These are phyloP conservation scores for Pneumocystis carinii DNA, from an alignment of 1,139 yeast species.

Conservation along the genomic window DNA sequence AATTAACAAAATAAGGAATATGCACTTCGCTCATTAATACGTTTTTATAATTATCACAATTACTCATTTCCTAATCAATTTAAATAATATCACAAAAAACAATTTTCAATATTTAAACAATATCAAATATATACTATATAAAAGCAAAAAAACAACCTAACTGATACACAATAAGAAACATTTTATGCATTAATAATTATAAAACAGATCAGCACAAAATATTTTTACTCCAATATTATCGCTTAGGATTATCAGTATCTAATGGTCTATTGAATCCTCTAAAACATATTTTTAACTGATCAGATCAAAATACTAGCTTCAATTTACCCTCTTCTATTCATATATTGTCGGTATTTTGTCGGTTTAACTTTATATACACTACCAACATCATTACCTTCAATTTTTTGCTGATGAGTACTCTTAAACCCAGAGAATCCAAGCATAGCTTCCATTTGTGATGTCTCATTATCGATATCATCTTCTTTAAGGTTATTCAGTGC, in stretches of 20 bases:
- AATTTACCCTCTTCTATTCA: constrained; percentile 24
- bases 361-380: constrained; percentile 30
- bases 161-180: not conserved
- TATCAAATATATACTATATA: not conserved
- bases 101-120: not conserved
- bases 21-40: not conserved
- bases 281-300: not conserved
- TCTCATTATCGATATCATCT: not conserved
- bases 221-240: not conserved
- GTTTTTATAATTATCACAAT: not conserved
- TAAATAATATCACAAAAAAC: not conserved
- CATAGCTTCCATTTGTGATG: constrained; percentile 24
- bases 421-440: constrained; percentile 57
- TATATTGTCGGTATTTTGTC: constrained; percentile 47
- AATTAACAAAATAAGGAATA: not conserved
- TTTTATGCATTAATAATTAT: not conserved
- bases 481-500: not conserved
- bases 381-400: constrained; percentile 36
- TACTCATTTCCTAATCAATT: not conserved
- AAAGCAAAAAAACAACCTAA: not conserved
- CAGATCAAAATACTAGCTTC: constrained; percentile 11
- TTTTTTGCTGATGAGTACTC: constrained; percentile 46
- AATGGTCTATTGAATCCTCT: not conserved
- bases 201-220: not conserved
- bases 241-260: not conserved